Conservation (phyloP, 1,284 basidiomycete genomes). For the Papiliotrema nemorosa region DNA sequence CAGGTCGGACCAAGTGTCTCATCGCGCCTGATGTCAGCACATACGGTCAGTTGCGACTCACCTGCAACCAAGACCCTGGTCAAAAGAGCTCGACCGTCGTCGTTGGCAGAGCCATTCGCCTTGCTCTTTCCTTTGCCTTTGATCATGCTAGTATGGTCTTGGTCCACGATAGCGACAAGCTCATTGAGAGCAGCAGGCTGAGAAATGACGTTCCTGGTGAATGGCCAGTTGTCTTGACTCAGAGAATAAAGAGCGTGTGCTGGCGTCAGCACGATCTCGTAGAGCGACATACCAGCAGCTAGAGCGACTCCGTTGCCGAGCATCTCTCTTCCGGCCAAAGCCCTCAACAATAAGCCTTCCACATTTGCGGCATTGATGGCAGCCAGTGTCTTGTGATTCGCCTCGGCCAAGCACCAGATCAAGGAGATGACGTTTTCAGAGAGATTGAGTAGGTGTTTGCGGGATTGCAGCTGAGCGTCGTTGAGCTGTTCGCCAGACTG, state of each 20-base stretch:
- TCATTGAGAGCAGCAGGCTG: constrained; percentile 65
- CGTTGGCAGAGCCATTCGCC: constrained; percentile 40
- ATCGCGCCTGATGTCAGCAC: constrained; percentile 59
- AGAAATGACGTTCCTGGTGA: constrained; percentile 60
- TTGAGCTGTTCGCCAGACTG: constrained; percentile 39
- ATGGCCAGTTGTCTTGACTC: constrained; percentile 76
- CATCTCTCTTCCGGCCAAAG: constrained; percentile 64
- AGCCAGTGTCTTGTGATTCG: constrained; percentile 82
- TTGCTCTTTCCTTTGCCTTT: constrained; percentile 51
- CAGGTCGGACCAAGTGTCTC: constrained; percentile 65
- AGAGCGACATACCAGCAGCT: constrained; percentile 63
- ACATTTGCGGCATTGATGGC: constrained; percentile 75
- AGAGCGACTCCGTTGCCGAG: constrained; percentile 67
- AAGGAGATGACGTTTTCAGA: constrained; percentile 86
- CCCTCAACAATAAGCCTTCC: constrained; percentile 76
- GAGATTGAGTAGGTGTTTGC: constrained; percentile 75
- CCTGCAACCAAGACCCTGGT: constrained; percentile 70
- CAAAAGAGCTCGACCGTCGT: constrained; percentile 49
- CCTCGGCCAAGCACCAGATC: constrained; percentile 80
- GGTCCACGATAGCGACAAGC: constrained; percentile 64
- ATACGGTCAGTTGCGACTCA: constrained; percentile 36
- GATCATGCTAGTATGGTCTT: constrained; percentile 32
- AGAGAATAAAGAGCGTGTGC: constrained; percentile 87
- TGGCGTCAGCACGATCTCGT: constrained; percentile 36
- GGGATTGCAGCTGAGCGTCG: constrained; percentile 58